These are phyloP conservation scores for Colletotrichum shisoi DNA, from an alignment of 2,329 filamentous ascomycete genomes.

Conservation along the genomic window DNA sequence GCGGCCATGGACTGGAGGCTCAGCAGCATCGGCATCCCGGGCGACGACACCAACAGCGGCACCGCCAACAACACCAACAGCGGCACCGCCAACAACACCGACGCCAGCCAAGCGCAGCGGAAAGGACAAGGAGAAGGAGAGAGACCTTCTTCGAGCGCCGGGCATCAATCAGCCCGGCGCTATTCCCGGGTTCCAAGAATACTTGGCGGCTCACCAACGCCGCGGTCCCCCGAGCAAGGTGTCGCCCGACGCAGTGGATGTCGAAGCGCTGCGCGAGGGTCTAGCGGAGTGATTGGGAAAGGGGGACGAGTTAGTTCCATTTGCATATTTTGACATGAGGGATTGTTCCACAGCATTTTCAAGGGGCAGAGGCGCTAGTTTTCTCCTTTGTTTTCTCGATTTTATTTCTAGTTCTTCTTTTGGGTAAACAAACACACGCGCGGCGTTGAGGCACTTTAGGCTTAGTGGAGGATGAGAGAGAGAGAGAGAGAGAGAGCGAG, in stretches of 20 bases:
- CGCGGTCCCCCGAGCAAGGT: slow-evolving; percentile 64
- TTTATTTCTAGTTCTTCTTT: neutral
- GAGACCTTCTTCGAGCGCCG: slow-evolving; percentile 61
- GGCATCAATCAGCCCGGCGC: slow-evolving; percentile 82
- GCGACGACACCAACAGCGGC: slow-evolving; percentile 25
- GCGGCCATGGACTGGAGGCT: slow-evolving; percentile 56
- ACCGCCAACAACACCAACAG: slow-evolving; percentile 40
- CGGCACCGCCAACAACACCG: slow-evolving; percentile 40
- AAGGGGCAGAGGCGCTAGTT: neutral
- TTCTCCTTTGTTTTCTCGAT: neutral
- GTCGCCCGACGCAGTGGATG: slow-evolving; percentile 65
- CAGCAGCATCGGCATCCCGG: slow-evolving; percentile 9
- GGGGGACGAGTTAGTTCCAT: no score
- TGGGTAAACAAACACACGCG: slow-evolving; percentile 4
- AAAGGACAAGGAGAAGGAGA: slow-evolving; percentile 43
- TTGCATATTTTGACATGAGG: neutral
- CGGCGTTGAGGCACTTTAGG: slow-evolving; percentile 21
- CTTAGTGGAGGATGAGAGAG: slow-evolving; percentile 24
- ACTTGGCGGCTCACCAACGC: slow-evolving; percentile 59
- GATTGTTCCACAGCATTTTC: neutral
- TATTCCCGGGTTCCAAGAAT: slow-evolving; percentile 74
- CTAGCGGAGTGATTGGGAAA: slow-evolving; percentile 51
- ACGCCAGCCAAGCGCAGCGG: slow-evolving; percentile 33
- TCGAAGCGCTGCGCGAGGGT: slow-evolving; percentile 67
- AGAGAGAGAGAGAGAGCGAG: slow-evolving; percentile 7